Evolutionary conservation across 2,329 filamentous ascomycete genomes (phyloP).

Genomic region (Xylariomycetidae sp.): DNA sequence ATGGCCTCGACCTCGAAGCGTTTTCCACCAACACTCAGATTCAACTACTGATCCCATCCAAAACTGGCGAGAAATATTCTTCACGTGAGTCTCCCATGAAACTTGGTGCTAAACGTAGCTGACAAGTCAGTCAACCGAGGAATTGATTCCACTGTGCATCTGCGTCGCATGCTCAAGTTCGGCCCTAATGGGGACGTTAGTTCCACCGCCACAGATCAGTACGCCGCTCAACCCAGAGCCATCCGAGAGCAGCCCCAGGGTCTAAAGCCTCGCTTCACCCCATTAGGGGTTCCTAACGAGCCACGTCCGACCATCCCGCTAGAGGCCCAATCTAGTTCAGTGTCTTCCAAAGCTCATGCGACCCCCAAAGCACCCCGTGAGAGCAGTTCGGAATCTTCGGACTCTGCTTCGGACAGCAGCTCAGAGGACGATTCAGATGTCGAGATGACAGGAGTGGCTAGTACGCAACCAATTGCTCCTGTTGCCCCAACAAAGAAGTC

Average conservation of each 20-base stretch:
- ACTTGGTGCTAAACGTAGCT: constrained; percentile 14
- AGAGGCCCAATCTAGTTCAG: constrained; percentile 3
- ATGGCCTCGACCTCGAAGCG: constrained; percentile 52
- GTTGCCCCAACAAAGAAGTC: constrained; percentile 13
- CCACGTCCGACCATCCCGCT: constrained; percentile 4
- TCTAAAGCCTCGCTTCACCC: constrained; percentile 62
- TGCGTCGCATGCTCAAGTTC: constrained; percentile 59
- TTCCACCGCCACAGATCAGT: constrained; percentile 35
- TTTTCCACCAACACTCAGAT: constrained; percentile 47
- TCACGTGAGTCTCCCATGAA: constrained; percentile 39
- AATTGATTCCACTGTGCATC: constrained; percentile 58
- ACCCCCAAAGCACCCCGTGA: constrained; percentile 2
- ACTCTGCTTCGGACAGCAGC: constrained; percentile 34
- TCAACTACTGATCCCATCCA: constrained; percentile 57
- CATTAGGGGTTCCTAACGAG: constrained; percentile 50
- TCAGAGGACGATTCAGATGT: constrained; percentile 40
- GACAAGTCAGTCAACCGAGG: constrained; percentile 33
- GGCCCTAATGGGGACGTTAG: constrained; percentile 34
- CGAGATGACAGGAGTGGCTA: constrained; percentile 39
- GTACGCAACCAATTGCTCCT: constrained; percentile 14
- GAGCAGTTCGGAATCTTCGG: constrained; percentile 35
- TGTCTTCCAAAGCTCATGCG: no score
- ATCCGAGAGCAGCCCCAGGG: constrained; percentile 63
- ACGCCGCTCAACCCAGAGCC: constrained; percentile 41
- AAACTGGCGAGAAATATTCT: constrained; percentile 49